Conservation (phyloP, 805 yeast species). For the Dipodascopsis uninucleata region DNA sequence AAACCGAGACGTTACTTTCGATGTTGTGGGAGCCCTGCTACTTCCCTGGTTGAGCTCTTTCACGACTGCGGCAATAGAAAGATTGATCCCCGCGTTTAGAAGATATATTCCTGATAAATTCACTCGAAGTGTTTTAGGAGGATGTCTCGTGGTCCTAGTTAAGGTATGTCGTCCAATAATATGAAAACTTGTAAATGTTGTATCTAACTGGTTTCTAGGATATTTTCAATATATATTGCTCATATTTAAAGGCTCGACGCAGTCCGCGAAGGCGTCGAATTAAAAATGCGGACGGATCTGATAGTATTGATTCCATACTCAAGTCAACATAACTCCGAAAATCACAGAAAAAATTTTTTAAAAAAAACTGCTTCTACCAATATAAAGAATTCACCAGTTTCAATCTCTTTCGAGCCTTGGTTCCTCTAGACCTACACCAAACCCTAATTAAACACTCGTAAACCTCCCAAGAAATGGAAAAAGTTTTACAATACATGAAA, state of each 20-base stretch:
- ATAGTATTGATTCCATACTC: constrained; percentile 2
- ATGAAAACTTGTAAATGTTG: too few relatives aligned
- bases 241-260: constrained; percentile 11
- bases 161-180: constrained; percentile 8
- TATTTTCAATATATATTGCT: constrained; percentile 19
- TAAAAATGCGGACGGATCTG: constrained; percentile 14
- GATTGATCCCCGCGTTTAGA: constrained; percentile 5
- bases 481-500: too few relatives aligned
- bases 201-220: constrained; percentile 1
- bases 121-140: constrained; percentile 16
- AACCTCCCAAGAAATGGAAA: too few relatives aligned
- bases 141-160: constrained; percentile 11
- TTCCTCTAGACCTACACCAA: too few relatives aligned
- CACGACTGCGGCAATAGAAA: constrained; percentile 4
- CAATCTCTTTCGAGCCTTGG: too few relatives aligned
- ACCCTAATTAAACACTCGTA: too few relatives aligned
- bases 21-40: constrained; percentile 15
- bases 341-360: too few relatives aligned
- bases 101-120: constrained; percentile 8
- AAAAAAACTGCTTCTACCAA: too few relatives aligned
- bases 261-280: too few relatives aligned
- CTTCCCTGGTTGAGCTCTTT: constrained; percentile 15
- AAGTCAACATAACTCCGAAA: too few relatives aligned
- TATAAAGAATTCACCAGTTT: too few relatives aligned
- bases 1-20: constrained; percentile 1